Conservation (phyloP, 2,329 filamentous ascomycete genomes). For the Alternaria sp. region DNA sequence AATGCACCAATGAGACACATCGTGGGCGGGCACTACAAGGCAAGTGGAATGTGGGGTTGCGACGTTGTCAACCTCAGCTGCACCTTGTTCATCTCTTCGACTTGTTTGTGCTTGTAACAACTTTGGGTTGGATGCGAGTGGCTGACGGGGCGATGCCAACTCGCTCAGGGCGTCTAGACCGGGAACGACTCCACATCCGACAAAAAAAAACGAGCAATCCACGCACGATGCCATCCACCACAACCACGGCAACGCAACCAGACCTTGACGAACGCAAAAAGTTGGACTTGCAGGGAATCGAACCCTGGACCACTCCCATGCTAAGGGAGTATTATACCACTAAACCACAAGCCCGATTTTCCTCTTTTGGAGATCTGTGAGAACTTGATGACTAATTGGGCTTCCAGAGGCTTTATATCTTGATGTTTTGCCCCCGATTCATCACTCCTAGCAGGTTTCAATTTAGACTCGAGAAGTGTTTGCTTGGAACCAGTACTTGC, state of each 20-base stretch:
- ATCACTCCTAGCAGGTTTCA: too few relatives aligned
- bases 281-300: background rate
- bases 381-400: background rate
- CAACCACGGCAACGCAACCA: background rate
- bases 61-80: conserved; percentile 1
- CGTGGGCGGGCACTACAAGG: conserved; percentile 10
- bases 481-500: too few relatives aligned
- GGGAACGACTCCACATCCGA: background rate
- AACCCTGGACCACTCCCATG: conserved; percentile 28
- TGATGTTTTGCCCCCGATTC: too few relatives aligned
- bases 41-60: conserved; percentile 6
- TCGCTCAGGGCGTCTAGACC: background rate
- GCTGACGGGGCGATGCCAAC: background rate
- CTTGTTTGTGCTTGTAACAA: background rate
- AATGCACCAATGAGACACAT: conserved; percentile 6
- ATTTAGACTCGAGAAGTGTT: too few relatives aligned
- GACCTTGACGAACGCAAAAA: background rate
- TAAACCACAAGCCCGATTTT: conserved; percentile 30
- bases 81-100: conserved; percentile 19
- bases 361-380: too few relatives aligned
- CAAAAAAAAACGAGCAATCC: background rate
- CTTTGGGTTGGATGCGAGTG: background rate
- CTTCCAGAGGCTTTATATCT: too few relatives aligned
- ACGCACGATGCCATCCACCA: background rate
- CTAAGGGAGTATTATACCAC: conserved; percentile 35